A percentile compares a stretch with the other conserved stretches of the same genome.
Conservation (phyloP, 768 basidiomycete species). For the Lactarius sanguifluus region DNA sequence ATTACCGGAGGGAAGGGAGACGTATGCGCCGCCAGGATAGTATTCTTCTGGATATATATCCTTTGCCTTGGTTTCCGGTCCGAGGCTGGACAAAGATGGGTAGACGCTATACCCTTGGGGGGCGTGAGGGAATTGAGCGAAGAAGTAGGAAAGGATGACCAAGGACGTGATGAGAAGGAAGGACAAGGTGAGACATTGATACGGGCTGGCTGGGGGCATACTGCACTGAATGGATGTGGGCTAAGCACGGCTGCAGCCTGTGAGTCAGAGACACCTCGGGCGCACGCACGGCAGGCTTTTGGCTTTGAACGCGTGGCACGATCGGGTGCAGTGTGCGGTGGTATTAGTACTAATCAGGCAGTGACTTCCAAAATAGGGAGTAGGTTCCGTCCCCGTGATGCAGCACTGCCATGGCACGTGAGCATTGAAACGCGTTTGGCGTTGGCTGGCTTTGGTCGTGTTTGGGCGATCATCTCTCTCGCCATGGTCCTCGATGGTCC, state of each 20-base stretch:
- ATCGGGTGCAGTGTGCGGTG: background rate
- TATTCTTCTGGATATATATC: slow-evolving; percentile 71
- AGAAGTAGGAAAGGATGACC: slow-evolving; percentile 57
- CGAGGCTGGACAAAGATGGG: slow-evolving; percentile 60
- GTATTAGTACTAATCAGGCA: background rate
- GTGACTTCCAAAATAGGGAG: slow-evolving; percentile 7
- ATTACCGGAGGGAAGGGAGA: slow-evolving; percentile 60
- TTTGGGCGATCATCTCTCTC: slow-evolving; percentile 28
- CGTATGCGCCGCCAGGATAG: slow-evolving; percentile 64
- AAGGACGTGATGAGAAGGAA: slow-evolving; percentile 62
- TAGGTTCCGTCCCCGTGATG: slow-evolving; percentile 36
- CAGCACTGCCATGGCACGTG: slow-evolving; percentile 34
- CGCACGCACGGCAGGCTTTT: slow-evolving; percentile 4
- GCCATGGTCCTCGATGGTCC: slow-evolving; percentile 40
- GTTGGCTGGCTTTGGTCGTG: slow-evolving; percentile 36
- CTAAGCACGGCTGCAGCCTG: slow-evolving; percentile 8
- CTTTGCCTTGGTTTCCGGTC: slow-evolving; percentile 56
- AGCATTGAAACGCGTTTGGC: slow-evolving; percentile 24
- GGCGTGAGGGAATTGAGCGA: slow-evolving; percentile 64
- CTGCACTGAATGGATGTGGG: slow-evolving; percentile 15
- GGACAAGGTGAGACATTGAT: slow-evolving; percentile 47
- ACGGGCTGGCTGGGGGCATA: slow-evolving; percentile 33
- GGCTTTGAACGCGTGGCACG: background rate
- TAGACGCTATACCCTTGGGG: slow-evolving; percentile 52
- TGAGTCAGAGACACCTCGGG: background rate